Percentiles rank a stretch among this genome's conserved stretches.
Conservation (phyloP, 108 stramenopile species). For the Aurantiochytrium sp. region DNA sequence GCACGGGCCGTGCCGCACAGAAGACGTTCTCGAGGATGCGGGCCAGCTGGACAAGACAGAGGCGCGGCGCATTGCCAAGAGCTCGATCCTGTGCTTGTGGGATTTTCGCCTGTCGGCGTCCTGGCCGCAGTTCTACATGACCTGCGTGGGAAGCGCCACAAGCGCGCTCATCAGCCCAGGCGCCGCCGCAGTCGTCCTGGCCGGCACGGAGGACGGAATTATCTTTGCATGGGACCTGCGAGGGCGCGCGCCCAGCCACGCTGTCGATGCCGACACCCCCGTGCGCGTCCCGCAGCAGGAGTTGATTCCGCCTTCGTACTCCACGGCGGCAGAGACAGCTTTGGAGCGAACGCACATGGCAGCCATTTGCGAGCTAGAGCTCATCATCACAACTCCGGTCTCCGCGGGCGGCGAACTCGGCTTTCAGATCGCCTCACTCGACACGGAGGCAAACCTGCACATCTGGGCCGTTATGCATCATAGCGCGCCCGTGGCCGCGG, state of each 20-base stretch:
- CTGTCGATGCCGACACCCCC: no score
- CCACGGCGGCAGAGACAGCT: not conserved
- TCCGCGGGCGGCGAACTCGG: no score
- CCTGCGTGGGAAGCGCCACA: not conserved
- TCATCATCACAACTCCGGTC: no score
- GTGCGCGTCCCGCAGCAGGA: no score
- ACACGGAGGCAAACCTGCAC: not conserved
- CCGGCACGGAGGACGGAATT: not conserved
- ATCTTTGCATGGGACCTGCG: slow-evolving; percentile 1
- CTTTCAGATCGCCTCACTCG: not conserved
- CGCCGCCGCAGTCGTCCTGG: not conserved
- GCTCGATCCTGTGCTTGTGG: not conserved
- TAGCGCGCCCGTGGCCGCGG: not conserved
- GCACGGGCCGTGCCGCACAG: not conserved
- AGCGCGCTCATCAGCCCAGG: not conserved
- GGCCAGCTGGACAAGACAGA: not conserved
- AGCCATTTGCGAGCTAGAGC: not conserved
- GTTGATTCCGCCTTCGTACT: not conserved
- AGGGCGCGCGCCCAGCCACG: not conserved
- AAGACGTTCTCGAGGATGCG: not conserved
- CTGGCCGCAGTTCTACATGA: not conserved
- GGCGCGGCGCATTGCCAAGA: not conserved
- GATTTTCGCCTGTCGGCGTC: not conserved
- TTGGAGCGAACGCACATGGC: not conserved
- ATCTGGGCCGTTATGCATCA: not conserved